phyloP scores from a whole-genome alignment of 192 early-diverging fungal species.

The Powellomyces hirtus region DNA sequence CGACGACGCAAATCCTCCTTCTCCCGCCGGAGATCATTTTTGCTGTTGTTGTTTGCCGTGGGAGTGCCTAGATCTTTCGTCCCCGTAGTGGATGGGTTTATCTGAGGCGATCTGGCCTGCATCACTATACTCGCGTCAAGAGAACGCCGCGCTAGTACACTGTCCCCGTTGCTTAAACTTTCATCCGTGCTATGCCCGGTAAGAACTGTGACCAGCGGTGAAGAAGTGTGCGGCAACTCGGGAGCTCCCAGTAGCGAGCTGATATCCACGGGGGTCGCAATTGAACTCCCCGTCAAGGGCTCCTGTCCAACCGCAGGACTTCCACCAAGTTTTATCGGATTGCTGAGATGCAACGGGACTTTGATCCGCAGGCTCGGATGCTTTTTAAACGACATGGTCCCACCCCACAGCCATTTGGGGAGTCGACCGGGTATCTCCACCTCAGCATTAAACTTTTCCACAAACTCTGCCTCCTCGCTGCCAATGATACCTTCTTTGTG shows the following conservation, averaged over 20 bases:
- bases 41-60: not conserved
- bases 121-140: not conserved
- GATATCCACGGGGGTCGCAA: not conserved
- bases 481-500: slow-evolving; percentile 50
- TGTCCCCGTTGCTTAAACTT: not conserved
- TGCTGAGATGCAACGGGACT: not conserved
- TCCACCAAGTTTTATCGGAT: too few species aligned
- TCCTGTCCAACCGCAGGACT: not conserved
- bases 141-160: not conserved
- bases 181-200: not conserved
- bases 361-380: slow-evolving; percentile 68
- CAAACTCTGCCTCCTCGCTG: slow-evolving; percentile 72
- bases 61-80: not conserved
- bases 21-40: slow-evolving; percentile 9
- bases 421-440: slow-evolving; percentile 44
- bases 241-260: not conserved
- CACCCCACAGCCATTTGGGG: slow-evolving; percentile 71
- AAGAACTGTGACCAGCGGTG: not conserved
- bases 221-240: not conserved
- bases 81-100: not conserved
- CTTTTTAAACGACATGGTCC: slow-evolving; percentile 58
- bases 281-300: not conserved
- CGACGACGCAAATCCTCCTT: slow-evolving; percentile 18
- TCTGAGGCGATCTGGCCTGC: not conserved
- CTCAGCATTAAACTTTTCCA: slow-evolving; percentile 74